Conservation (phyloP, 495 filamentous ascomycete genomes). For the Arthonia radiata region DNA sequence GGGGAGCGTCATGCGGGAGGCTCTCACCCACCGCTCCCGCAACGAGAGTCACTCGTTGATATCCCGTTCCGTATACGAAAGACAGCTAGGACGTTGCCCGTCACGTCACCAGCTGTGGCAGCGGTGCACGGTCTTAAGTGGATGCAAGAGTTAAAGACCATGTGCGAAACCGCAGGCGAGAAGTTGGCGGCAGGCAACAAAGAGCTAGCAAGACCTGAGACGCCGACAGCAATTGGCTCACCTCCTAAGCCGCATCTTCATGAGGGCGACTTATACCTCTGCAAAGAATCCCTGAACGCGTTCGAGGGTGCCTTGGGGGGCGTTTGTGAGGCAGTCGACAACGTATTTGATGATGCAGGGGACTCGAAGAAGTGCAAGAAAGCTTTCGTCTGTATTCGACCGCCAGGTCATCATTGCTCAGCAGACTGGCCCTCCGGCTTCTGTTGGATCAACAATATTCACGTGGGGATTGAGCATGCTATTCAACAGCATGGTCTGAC, state of each 20-base stretch:
- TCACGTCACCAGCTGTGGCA: constrained; percentile 45
- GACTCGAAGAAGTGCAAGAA: constrained; percentile 27
- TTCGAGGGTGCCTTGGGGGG: constrained; percentile 75
- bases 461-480: constrained; percentile 83
- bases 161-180: constrained; percentile 56
- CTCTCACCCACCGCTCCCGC: constrained; percentile 35
- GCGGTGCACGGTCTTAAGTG: constrained; percentile 66
- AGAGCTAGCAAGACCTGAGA: constrained; percentile 41
- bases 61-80: constrained; percentile 68
- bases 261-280: constrained; percentile 73
- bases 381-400: constrained; percentile 64
- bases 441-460: constrained; percentile 97
- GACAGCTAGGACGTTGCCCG: constrained; percentile 34
- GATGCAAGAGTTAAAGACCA: constrained; percentile 72
- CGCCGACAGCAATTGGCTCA: constrained; percentile 17
- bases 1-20: constrained; percentile 58
- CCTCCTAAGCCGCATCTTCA: constrained; percentile 31
- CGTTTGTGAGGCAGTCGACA: constrained; percentile 75
- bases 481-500: constrained; percentile 61
- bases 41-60: constrained; percentile 24
- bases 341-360: constrained; percentile 32
- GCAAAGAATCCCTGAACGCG: constrained; percentile 58
- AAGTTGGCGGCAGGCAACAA: constrained; percentile 48
- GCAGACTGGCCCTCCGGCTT: constrained; percentile 73
- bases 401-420: constrained; percentile 88